phyloP scores from a whole-genome alignment of 164 flowering plant species.

The Sedum album region DNA sequence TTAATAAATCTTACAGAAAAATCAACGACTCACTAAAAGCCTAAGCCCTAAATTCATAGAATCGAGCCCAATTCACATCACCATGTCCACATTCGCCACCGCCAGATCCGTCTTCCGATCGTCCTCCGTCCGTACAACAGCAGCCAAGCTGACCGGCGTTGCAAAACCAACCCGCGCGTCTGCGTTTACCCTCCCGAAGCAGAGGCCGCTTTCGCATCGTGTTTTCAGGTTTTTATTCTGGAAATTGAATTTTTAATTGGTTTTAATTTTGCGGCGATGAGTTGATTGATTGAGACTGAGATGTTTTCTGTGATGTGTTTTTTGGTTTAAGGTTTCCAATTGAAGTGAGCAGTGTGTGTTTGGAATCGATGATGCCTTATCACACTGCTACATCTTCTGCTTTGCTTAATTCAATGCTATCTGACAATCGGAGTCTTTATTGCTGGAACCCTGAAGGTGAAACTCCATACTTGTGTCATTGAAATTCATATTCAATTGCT shows the following conservation, averaged over 20 bases:
- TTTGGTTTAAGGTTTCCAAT: not conserved
- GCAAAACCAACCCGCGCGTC: conserved; percentile 31
- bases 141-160: conserved; percentile 24
- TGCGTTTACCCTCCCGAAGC: conserved; percentile 32
- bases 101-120: no score
- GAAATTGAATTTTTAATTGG: not conserved
- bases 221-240: no score
- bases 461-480: not conserved
- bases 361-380: no score
- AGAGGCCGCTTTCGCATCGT: conserved; percentile 25
- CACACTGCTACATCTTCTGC: no score
- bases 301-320: not conserved
- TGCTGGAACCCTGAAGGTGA: no score
- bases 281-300: not conserved
- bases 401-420: conserved; percentile 72
- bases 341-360: no score
- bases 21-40: not conserved
- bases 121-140: conserved; percentile 28
- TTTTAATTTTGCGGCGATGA: not conserved
- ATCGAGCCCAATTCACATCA: no score
- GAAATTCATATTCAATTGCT: not conserved
- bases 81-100: no score
- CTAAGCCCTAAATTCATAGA: not conserved
- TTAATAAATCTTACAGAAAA: not conserved
- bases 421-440: conserved; percentile 42